A percentile compares a stretch with the other conserved stretches of the same genome.
Evolutionary conservation across 495 filamentous ascomycete genomes (phyloP).

Genomic region (Penicillium simplicissimum): DNA sequence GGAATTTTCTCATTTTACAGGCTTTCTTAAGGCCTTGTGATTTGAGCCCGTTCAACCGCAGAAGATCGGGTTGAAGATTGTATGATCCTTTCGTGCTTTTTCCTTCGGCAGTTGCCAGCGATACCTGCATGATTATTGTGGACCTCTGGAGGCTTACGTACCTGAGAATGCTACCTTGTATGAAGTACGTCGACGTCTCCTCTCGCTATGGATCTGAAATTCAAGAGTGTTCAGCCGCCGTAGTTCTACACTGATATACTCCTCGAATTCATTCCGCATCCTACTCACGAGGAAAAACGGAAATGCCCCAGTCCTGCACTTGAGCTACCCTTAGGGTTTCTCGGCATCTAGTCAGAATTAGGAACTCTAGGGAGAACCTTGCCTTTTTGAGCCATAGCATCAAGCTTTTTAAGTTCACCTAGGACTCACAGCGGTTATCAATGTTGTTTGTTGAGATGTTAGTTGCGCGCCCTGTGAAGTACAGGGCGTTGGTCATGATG

Average conservation of each 20-base stretch:
- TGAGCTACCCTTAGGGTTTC: slow-evolving; percentile 60
- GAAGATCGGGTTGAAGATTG: too few relatives aligned
- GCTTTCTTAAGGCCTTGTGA: too few relatives aligned
- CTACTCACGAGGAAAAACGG: slow-evolving; percentile 55
- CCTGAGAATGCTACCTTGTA: too few relatives aligned
- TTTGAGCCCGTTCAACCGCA: too few relatives aligned
- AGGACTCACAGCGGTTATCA: too few relatives aligned
- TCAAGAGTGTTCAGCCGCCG: slow-evolving; percentile 52
- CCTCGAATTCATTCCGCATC: slow-evolving; percentile 67
- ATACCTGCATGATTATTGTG: too few relatives aligned
- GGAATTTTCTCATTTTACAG: too few relatives aligned
- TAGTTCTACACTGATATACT: slow-evolving; percentile 60
- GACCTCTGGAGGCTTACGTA: too few relatives aligned
- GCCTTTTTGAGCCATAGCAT: background rate
- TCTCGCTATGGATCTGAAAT: slow-evolving; percentile 54
- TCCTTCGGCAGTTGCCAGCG: too few relatives aligned
- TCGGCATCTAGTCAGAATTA: slow-evolving; percentile 38
- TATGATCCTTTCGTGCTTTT: too few relatives aligned
- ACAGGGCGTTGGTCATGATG: background rate
- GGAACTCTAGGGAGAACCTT: background rate
- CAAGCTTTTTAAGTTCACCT: background rate
- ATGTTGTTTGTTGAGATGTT: too few relatives aligned
- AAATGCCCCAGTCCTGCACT: slow-evolving; percentile 62
- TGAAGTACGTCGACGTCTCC: slow-evolving; percentile 14
- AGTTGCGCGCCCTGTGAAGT: too few relatives aligned